Conservation (phyloP, 805 yeast species). For the Jamesozyma jinghongensis region DNA sequence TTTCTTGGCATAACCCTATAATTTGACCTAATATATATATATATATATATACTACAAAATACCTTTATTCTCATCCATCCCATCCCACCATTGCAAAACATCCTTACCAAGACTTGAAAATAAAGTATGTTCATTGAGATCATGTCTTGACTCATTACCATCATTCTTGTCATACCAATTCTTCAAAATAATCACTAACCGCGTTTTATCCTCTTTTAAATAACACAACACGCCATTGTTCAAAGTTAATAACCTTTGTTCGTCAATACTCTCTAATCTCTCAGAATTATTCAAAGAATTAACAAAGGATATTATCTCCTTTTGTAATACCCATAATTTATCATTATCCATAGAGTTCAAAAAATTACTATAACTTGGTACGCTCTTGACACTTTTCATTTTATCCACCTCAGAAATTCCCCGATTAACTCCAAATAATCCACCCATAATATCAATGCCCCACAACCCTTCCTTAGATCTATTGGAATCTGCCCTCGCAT, state of each 20-base stretch:
- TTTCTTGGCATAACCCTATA: too few relatives aligned
- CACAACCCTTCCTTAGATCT: not conserved
- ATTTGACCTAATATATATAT: too few relatives aligned
- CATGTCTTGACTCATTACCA: not conserved
- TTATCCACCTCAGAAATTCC: constrained; percentile 3
- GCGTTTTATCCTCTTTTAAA: constrained; percentile 13
- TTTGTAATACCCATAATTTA: constrained; percentile 21
- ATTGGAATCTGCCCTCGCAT: not conserved
- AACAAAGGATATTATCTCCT: constrained; percentile 16
- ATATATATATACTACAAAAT: too few relatives aligned
- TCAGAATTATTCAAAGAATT: constrained; percentile 13
- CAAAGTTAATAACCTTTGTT: constrained; percentile 24
- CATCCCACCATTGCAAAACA: constrained; percentile 21
- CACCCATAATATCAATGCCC: constrained; percentile 20
- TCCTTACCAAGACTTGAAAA: constrained; percentile 18
- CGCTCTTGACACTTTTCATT: not conserved
- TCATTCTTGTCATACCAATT: constrained; percentile 24
- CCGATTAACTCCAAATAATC: constrained; percentile 6
- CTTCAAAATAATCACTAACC: constrained; percentile 16
- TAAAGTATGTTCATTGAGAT: constrained; percentile 5
- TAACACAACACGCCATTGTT: constrained; percentile 29
- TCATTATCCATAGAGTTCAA: constrained; percentile 14
- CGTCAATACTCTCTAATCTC: constrained; percentile 10
- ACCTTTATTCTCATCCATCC: not conserved
- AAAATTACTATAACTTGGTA: constrained; percentile 11